Evolutionary conservation across 1,284 basidiomycete genomes (phyloP), one percentile per base, ranked within the genome.

Genomic region (Irpex sp.): DNA sequence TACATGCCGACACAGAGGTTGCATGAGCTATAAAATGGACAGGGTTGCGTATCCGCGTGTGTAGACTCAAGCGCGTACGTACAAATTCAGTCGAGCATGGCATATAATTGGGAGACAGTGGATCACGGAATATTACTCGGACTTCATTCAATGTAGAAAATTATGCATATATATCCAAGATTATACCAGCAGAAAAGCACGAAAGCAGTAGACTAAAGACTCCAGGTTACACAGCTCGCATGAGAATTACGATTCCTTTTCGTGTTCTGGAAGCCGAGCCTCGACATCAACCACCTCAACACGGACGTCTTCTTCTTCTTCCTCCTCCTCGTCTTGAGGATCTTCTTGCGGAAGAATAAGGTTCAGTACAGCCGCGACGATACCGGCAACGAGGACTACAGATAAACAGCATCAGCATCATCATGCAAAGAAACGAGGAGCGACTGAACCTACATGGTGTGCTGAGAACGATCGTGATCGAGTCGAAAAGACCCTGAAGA

Each of bases 391-490:
- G 59, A 94, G 75, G 76, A 92, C 91, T 83, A 68, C 21, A 47
- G 31, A 9, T 26, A 58, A 52, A 57, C 59, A 4, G 66, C 44
- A 52, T 66, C 44, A 69, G 36, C 15, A 56, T 40, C 31, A 34
- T 47, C 26, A 5, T 13, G 15, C 21, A 19, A 15, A 44, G 58
- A 44, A 17, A 63, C 21, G 60, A 0, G 44, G n/a, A 61, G 76
- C 57, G n/a, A 38, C 13, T 31, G 19, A 54, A 57, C 89, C 77
- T 74, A 91, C 90, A 92, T 54, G 90, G 90, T 1, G 89, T 92
- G 65, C 85, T 88, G 56, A 94, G 74, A 13, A 94, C 76, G 68
- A 94, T 94, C 31, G 87, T 87, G 67, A 95, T 92, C 4, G 88
- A 89, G 72, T 89, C 81, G 64, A 95, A 85, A 62, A 94, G 79